Evolutionary conservation across 129 eudicot species (phyloP).

Genomic region (Ambrosia trifida): DNA sequence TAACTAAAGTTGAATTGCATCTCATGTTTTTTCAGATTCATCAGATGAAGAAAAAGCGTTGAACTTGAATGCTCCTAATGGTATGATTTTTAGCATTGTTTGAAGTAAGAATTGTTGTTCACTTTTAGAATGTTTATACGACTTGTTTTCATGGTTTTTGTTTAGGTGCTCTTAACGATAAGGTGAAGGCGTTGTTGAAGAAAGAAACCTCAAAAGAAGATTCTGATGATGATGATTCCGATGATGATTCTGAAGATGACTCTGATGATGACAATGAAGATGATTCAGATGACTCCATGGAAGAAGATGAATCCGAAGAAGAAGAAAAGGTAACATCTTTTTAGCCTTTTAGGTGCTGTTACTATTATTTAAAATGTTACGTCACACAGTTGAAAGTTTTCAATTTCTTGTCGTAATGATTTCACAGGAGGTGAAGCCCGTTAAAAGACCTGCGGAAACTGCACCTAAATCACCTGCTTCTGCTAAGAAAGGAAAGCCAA

Average conservation of each 20-base stretch:
- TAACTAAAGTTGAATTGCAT: background rate
- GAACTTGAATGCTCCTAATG: constrained; percentile 22
- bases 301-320: constrained; percentile 46
- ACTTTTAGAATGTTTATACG: background rate
- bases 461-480: constrained; percentile 34
- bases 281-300: constrained; percentile 33
- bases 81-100: background rate
- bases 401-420: background rate
- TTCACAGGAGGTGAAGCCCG: constrained; percentile 11
- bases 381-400: background rate
- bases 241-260: constrained; percentile 26
- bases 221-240: constrained; percentile 20
- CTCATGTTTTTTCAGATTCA: constrained; percentile 11
- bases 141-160: background rate
- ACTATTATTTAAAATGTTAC: too few species aligned
- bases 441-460: constrained; percentile 46
- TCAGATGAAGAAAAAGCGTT: constrained; percentile 39
- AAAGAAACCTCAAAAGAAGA: constrained; percentile 17
- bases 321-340: constrained; percentile 31
- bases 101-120: background rate
- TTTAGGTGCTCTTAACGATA: constrained; percentile 23
- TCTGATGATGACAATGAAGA: constrained; percentile 34
- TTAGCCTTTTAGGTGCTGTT: background rate
- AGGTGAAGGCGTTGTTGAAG: constrained; percentile 36
- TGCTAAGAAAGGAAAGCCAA: constrained; percentile 46